Conservation (phyloP, 2,329 filamentous ascomycete species). For the Clarireedia homoeocarpa region DNA sequence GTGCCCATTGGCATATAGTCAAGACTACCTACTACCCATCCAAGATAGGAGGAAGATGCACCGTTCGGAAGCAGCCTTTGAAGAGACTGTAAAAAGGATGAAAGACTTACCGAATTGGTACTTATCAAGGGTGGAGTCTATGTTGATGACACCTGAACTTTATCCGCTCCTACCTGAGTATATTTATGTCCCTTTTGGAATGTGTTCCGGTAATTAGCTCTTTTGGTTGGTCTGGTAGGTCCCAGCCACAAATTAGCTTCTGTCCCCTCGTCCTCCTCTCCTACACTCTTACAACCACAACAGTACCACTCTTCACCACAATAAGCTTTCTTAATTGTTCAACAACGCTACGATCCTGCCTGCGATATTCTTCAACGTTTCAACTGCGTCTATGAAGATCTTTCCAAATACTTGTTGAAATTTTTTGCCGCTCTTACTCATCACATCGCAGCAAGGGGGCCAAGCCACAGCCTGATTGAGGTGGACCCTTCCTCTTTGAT, state of each 20-base stretch:
- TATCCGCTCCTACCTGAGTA: not conserved
- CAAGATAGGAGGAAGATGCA: too few species aligned
- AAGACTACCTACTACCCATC: too few species aligned
- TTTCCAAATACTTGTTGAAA: not conserved
- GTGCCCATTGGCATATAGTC: too few species aligned
- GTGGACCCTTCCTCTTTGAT: constrained; percentile 2
- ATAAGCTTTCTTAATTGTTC: not conserved
- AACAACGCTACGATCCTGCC: not conserved
- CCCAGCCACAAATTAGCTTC: constrained; percentile 7
- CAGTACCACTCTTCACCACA: not conserved
- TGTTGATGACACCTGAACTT: too few species aligned
- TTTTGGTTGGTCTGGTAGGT: not conserved
- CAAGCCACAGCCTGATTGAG: constrained; percentile 7
- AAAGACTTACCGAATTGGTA: too few species aligned
- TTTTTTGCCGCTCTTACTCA: not conserved
- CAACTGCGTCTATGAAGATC: not conserved
- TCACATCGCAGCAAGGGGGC: not conserved
- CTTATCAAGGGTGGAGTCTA: too few species aligned
- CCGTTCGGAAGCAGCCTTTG: too few species aligned
- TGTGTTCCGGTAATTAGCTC: constrained; percentile 3
- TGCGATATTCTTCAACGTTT: not conserved
- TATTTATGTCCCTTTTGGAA: constrained; percentile 1
- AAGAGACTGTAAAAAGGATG: too few species aligned
- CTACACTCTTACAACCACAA: not conserved
- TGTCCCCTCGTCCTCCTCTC: not conserved